phyloP scores from a whole-genome alignment of 2,329 filamentous ascomycete genomes.

The Nemania sp. region DNA sequence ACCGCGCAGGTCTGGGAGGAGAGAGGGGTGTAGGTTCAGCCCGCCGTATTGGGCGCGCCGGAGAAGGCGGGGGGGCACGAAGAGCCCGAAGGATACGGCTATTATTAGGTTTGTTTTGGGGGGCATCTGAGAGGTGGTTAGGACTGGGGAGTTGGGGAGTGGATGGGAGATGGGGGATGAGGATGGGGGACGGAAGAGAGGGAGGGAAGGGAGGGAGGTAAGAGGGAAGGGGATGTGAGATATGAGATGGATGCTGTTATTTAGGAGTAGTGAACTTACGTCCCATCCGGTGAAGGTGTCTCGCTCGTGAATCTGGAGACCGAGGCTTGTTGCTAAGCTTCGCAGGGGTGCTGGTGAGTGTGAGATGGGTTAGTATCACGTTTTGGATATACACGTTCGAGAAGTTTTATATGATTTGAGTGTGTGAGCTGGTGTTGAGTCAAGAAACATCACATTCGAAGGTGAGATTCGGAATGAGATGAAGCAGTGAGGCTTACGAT shows the following conservation, averaged over 20 bases:
- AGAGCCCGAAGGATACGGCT: conserved; percentile 91
- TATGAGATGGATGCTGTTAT: neutral
- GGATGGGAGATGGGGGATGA: neutral
- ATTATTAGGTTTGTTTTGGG: conserved; percentile 74
- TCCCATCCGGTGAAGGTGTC: conserved; percentile 84
- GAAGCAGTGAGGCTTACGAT: conserved; percentile 54
- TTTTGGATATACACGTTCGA: neutral
- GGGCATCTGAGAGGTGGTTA: conserved; percentile 55
- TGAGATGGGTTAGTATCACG: conserved; percentile 1
- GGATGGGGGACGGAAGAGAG: neutral
- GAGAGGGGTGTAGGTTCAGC: conserved; percentile 89
- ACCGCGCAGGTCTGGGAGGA: conserved; percentile 84
- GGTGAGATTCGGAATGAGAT: neutral
- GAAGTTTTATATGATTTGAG: neutral
- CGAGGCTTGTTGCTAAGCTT: conserved; percentile 62
- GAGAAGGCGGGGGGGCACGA: conserved; percentile 79
- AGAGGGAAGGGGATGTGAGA: too few relatives aligned
- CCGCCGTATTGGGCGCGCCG: conserved; percentile 75
- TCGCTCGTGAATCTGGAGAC: conserved; percentile 70
- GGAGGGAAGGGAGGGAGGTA: too few relatives aligned
- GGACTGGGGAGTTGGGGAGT: neutral
- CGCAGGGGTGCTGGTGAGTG: conserved; percentile 69
- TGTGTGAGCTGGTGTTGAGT: neutral
- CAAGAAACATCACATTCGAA: neutral
- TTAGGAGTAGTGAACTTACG: conserved; percentile 48